Evolutionary conservation across 352 stramenopile species (phyloP).

Genomic region (Pythium oligandrum): DNA sequence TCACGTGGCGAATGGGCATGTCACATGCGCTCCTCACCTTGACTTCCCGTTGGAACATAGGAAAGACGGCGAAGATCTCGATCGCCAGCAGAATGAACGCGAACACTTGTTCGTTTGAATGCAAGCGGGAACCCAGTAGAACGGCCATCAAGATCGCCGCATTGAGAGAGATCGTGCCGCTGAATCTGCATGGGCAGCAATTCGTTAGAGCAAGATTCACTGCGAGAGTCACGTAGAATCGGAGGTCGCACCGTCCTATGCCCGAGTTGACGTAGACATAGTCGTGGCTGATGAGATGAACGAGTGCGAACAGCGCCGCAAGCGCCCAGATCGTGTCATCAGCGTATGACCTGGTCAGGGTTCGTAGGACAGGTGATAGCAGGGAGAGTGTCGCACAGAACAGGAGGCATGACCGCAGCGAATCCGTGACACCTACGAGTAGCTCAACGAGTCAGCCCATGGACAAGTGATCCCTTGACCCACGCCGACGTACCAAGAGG

Average conservation of each 20-base stretch:
- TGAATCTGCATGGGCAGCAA: slow-evolving; percentile 40
- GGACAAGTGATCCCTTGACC: neutral
- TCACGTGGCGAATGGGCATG: neutral
- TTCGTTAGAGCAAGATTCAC: neutral
- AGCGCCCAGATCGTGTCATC: slow-evolving; percentile 91
- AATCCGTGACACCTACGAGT: slow-evolving; percentile 37
- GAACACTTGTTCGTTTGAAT: slow-evolving; percentile 90
- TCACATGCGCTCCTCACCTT: slow-evolving; percentile 39
- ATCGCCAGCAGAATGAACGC: slow-evolving; percentile 89
- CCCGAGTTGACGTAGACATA: slow-evolving; percentile 87
- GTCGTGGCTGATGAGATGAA: slow-evolving; percentile 90
- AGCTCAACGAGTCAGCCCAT: neutral
- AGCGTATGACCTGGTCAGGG: slow-evolving; percentile 86
- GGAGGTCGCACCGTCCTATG: slow-evolving; percentile 43
- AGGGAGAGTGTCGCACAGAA: slow-evolving; percentile 84
- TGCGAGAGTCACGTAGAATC: neutral
- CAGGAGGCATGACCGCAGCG: slow-evolving; percentile 65
- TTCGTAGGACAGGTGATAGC: slow-evolving; percentile 86
- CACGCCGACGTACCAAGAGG: slow-evolving; percentile 8
- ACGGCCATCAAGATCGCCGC: slow-evolving; percentile 90
- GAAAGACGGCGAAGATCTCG: slow-evolving; percentile 89
- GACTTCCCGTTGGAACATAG: slow-evolving; percentile 79
- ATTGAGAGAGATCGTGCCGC: slow-evolving; percentile 89
- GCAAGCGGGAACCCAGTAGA: slow-evolving; percentile 85
- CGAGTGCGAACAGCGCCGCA: slow-evolving; percentile 57